Conservation (phyloP, 495 filamentous ascomycete species). For the Bathelium albidoporum region DNA sequence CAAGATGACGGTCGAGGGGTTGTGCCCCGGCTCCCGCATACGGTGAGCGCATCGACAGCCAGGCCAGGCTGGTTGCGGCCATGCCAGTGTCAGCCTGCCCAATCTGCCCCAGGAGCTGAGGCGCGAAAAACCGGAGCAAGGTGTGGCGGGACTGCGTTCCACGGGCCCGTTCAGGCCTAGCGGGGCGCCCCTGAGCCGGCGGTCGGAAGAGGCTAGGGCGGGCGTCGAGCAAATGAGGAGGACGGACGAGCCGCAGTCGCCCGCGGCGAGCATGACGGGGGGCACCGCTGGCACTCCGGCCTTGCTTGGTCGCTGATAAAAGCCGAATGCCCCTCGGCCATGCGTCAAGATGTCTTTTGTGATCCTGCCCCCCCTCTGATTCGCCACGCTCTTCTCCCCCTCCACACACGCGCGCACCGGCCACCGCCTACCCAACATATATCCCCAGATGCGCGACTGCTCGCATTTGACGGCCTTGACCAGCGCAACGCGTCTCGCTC, state of each 20-base stretch:
- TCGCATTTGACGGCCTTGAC: not conserved
- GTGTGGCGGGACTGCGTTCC: constrained; percentile 1
- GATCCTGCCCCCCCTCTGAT: constrained; percentile 3
- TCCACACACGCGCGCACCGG: not conserved
- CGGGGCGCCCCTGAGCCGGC: not conserved
- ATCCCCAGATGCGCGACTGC: not conserved
- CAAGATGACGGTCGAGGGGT: too few species aligned
- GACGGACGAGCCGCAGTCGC: not conserved
- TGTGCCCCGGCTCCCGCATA: too few species aligned
- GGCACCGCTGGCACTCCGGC: not conserved
- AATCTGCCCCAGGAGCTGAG: not conserved
- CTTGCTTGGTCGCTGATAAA: not conserved
- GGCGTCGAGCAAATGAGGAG: not conserved
- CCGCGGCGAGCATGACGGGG: not conserved
- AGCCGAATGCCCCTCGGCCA: not conserved
- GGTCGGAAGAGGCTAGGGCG: not conserved
- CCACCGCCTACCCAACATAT: not conserved
- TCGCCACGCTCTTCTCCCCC: not conserved
- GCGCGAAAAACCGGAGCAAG: not conserved
- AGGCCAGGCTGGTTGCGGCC: not conserved
- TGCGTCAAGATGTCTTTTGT: not conserved
- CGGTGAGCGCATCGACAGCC: too few species aligned
- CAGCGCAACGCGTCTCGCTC: not conserved
- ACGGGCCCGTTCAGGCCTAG: not conserved
- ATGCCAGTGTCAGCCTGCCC: not conserved